Percentiles rank a stretch among this genome's conserved stretches.
Conservation (phyloP, 192 early-diverging fungal species). For the Dissophora globulifera region DNA sequence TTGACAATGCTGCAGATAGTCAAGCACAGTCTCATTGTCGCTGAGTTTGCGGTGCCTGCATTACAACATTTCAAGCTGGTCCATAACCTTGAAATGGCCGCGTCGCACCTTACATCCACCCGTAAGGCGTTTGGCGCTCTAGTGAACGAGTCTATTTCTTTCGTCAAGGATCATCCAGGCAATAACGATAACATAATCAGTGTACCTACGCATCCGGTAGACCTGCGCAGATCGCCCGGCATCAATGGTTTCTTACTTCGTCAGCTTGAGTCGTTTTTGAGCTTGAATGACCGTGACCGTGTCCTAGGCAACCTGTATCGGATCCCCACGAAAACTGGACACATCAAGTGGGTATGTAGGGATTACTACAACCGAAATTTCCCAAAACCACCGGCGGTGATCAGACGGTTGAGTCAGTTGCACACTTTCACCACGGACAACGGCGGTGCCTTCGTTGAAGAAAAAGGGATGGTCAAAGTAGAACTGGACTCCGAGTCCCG, state of each 20-base stretch:
- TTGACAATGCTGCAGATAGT: conserved; percentile 3
- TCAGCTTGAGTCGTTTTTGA: neutral
- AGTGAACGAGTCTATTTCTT: neutral
- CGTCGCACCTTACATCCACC: too few relatives aligned
- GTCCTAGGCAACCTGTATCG: conserved; percentile 5
- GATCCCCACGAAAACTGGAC: neutral
- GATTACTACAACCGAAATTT: conserved; percentile 3
- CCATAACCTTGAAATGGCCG: neutral
- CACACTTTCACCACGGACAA: neutral
- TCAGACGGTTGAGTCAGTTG: neutral
- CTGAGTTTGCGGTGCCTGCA: neutral
- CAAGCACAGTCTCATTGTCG: neutral
- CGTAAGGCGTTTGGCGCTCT: neutral
- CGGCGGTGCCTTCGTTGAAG: neutral
- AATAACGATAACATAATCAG: too few relatives aligned
- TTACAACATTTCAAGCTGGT: neutral
- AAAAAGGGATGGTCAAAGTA: neutral
- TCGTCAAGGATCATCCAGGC: neutral
- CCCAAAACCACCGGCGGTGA: neutral
- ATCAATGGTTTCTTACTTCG: neutral
- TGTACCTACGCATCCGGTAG: neutral
- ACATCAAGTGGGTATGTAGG: conserved; percentile 7
- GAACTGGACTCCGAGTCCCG: neutral
- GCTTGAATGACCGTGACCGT: neutral
- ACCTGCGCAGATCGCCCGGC: neutral